Evolutionary conservation across 1,284 basidiomycete genomes (phyloP).

Genomic region (Ustilago cynodontis): DNA sequence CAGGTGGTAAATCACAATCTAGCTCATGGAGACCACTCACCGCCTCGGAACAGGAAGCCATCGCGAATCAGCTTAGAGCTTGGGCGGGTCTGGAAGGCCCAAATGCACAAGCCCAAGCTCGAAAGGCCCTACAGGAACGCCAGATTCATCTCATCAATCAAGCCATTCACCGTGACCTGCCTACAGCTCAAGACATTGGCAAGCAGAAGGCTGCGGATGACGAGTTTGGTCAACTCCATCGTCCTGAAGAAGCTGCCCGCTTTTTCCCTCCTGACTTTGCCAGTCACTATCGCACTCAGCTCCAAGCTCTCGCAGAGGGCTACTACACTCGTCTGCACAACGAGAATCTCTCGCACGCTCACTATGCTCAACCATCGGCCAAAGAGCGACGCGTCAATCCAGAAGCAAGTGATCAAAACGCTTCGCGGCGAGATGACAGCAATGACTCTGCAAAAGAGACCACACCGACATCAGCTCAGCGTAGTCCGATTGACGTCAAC

Average conservation of each 20-base stretch:
- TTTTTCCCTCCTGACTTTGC: conserved; percentile 67
- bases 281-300: conserved; percentile 63
- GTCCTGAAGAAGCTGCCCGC: conserved; percentile 25
- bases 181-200: conserved; percentile 2
- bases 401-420: not conserved
- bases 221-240: conserved; percentile 9
- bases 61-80: conserved; percentile 56
- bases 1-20: conserved; percentile 24
- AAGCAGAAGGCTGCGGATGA: conserved; percentile 4
- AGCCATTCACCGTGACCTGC: conserved; percentile 20
- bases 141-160: conserved; percentile 52
- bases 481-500: not conserved
- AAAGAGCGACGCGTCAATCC: conserved; percentile 11
- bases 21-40: conserved; percentile 49
- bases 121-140: conserved; percentile 51
- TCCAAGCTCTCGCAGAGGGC: conserved; percentile 61
- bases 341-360: conserved; percentile 46
- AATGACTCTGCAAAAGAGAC: not conserved
- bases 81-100: conserved; percentile 67
- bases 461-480: not conserved
- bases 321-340: conserved; percentile 61
- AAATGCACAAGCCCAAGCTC: conserved; percentile 57
- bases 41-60: conserved; percentile 48
- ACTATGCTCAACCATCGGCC: conserved; percentile 32
- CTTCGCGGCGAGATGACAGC: not conserved